These are phyloP conservation scores for Prillingera fragicola DNA, from an alignment of 1,284 basidiomycete genomes.

Conservation along the genomic window DNA sequence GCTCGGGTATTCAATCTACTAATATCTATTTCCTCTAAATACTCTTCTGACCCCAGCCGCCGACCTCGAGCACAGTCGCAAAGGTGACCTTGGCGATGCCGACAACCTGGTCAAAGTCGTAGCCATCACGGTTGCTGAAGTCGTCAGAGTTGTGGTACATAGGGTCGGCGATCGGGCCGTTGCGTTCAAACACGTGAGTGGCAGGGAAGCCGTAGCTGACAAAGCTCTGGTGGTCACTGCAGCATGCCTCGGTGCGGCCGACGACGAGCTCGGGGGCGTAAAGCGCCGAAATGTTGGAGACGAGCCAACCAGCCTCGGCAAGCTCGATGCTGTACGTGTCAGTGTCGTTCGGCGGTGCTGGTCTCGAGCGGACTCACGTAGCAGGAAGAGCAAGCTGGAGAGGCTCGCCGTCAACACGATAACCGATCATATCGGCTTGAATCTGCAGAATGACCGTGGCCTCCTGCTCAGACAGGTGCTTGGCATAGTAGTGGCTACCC, in stretches of 20 bases:
- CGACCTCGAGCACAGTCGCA: slow-evolving; percentile 39
- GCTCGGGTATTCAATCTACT: too few relatives aligned
- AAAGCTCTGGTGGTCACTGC: slow-evolving; percentile 79
- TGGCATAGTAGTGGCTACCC: slow-evolving; percentile 48
- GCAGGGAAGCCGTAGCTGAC: slow-evolving; percentile 72
- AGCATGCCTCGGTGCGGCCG: slow-evolving; percentile 70
- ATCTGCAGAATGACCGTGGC: slow-evolving; percentile 73
- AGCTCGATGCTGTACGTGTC: slow-evolving; percentile 61
- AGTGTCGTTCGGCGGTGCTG: slow-evolving; percentile 3
- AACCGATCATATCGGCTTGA: slow-evolving; percentile 83
- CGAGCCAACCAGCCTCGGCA: slow-evolving; percentile 65
- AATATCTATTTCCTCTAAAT: too few relatives aligned
- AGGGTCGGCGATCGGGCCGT: slow-evolving; percentile 72
- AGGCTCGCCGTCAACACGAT: slow-evolving; percentile 64
- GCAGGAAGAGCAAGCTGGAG: slow-evolving; percentile 67
- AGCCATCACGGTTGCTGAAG: slow-evolving; percentile 66
- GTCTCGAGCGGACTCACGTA: slow-evolving; percentile 30
- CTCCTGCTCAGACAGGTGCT: slow-evolving; percentile 41
- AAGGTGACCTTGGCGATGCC: slow-evolving; percentile 76
- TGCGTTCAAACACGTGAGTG: slow-evolving; percentile 64
- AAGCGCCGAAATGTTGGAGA: slow-evolving; percentile 60
- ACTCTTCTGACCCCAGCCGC: too few relatives aligned
- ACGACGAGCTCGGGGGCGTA: slow-evolving; percentile 77
- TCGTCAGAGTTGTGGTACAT: slow-evolving; percentile 64
- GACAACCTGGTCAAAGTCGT: slow-evolving; percentile 70